Conservation (phyloP, 1,284 basidiomycete species). For the Ceratobasidium sp. region DNA sequence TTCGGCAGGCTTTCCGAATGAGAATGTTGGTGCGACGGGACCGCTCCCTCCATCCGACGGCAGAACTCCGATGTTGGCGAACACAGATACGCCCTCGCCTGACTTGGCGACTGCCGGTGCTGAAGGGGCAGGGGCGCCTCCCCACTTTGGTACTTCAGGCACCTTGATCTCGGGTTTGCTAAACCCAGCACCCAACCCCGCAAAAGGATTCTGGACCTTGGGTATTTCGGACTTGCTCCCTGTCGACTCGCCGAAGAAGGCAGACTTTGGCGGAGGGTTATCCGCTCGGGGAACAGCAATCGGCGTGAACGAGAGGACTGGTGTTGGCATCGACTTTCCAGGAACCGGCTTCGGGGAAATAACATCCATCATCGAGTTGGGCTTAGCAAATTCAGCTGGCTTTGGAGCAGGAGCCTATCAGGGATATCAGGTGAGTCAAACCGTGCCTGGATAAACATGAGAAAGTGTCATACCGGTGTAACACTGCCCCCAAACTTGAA, state of each 20-base stretch:
- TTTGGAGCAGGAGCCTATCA: slow-evolving; percentile 26
- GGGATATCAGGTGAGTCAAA: neutral
- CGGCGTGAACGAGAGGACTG: slow-evolving; percentile 33
- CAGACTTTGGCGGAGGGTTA: slow-evolving; percentile 11
- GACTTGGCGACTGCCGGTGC: slow-evolving; percentile 18
- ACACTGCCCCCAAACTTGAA: slow-evolving; percentile 64
- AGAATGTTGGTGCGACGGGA: no score
- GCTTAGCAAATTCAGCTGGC: slow-evolving; percentile 1
- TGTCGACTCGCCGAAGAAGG: slow-evolving; percentile 10
- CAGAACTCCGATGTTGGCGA: slow-evolving; percentile 33
- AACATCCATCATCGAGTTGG: slow-evolving; percentile 16
- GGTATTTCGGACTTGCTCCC: slow-evolving; percentile 12
- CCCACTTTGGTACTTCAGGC: slow-evolving; percentile 35
- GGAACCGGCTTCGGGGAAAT: slow-evolving; percentile 23
- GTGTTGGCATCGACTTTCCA: slow-evolving; percentile 6
- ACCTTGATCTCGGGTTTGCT: slow-evolving; percentile 38
- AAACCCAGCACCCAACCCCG: slow-evolving; percentile 16
- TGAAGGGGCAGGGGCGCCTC: slow-evolving; percentile 6
- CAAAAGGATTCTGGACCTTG: slow-evolving; percentile 36
- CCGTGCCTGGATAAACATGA: neutral
- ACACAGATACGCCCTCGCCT: slow-evolving; percentile 18
- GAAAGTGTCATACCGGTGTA: slow-evolving; percentile 13
- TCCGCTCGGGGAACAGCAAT: slow-evolving; percentile 7
- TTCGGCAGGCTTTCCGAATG: slow-evolving; percentile 14
- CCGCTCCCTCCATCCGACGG: no score